Conservation (phyloP, 2,329 filamentous ascomycete genomes). For the Incumbomyces delicatus region DNA sequence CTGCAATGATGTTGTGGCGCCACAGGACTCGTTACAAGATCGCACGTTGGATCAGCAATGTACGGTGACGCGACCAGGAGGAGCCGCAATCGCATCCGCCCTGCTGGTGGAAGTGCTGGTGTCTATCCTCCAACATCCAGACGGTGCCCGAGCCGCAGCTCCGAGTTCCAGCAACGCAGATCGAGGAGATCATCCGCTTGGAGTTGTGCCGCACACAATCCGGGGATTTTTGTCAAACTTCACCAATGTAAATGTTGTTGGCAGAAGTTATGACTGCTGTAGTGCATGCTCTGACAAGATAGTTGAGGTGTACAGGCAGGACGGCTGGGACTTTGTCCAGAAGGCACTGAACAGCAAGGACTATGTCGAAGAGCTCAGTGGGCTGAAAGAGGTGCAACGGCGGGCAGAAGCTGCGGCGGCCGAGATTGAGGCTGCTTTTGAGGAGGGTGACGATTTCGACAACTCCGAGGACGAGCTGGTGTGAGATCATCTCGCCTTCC, state of each 20-base stretch:
- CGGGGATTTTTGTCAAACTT: slow-evolving; percentile 54
- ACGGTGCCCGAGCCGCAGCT: slow-evolving; percentile 29
- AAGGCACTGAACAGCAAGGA: slow-evolving; percentile 50
- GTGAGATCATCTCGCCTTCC: slow-evolving; percentile 19
- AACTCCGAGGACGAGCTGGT: slow-evolving; percentile 27
- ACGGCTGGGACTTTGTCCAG: slow-evolving; percentile 53
- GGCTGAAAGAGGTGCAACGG: slow-evolving; percentile 46
- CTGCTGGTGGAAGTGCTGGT: slow-evolving; percentile 83
- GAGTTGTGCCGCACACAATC: slow-evolving; percentile 52
- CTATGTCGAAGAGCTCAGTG: slow-evolving; percentile 55
- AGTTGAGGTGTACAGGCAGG: slow-evolving; percentile 40
- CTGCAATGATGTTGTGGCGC: slow-evolving; percentile 94
- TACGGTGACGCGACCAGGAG: slow-evolving; percentile 87
- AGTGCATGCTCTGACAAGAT: slow-evolving; percentile 52
- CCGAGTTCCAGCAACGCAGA: slow-evolving; percentile 21
- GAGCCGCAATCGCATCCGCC: slow-evolving; percentile 85
- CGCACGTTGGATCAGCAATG: slow-evolving; percentile 96
- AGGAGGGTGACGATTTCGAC: slow-evolving; percentile 24
- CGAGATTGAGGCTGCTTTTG: slow-evolving; percentile 37
- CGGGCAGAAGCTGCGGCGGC: slow-evolving; percentile 36
- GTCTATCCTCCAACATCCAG: slow-evolving; percentile 77
- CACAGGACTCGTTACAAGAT: slow-evolving; percentile 82
- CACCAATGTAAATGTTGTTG: slow-evolving; percentile 47
- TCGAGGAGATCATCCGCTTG: slow-evolving; percentile 35
- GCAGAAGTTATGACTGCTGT: slow-evolving; percentile 51